A percentile compares a stretch with the other conserved stretches of the same genome.
Conservation (phyloP, 257 asterid genomes). For the Solanum pinnatisectum region DNA sequence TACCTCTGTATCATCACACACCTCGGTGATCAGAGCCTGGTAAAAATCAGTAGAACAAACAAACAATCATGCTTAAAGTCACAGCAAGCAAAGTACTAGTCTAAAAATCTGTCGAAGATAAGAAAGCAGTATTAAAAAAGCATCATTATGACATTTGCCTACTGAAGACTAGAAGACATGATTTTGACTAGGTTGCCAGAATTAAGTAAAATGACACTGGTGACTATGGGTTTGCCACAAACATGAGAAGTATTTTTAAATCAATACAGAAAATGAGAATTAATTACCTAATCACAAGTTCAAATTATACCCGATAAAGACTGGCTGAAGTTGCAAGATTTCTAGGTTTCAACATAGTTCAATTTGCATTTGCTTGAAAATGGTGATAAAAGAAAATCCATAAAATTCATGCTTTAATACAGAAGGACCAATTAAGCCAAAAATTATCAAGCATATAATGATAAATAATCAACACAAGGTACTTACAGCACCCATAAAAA, state of each 20-base stretch:
- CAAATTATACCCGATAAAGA: neutral
- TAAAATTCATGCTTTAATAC: neutral
- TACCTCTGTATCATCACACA: constrained; percentile 69
- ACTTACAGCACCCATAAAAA: neutral
- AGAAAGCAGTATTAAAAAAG: neutral
- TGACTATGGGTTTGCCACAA: neutral
- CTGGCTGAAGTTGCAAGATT: neutral
- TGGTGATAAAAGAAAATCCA: neutral
- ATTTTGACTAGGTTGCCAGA: neutral
- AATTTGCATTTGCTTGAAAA: neutral
- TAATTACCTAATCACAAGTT: neutral
- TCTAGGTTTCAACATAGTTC: neutral
- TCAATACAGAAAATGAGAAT: neutral
- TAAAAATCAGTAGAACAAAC: neutral
- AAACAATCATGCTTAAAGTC: constrained; percentile 3
- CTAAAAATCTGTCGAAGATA: neutral
- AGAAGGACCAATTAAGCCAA: neutral
- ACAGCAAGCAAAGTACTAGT: neutral
- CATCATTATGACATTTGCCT: neutral
- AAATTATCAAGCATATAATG: neutral
- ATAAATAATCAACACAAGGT: neutral
- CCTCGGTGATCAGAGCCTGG: constrained; percentile 60
- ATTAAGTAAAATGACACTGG: neutral
- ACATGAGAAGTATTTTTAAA: neutral
- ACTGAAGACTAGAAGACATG: neutral